Evolutionary conservation across 352 stramenopile genomes (phyloP).

Genomic region (Phytopythium montanum): DNA sequence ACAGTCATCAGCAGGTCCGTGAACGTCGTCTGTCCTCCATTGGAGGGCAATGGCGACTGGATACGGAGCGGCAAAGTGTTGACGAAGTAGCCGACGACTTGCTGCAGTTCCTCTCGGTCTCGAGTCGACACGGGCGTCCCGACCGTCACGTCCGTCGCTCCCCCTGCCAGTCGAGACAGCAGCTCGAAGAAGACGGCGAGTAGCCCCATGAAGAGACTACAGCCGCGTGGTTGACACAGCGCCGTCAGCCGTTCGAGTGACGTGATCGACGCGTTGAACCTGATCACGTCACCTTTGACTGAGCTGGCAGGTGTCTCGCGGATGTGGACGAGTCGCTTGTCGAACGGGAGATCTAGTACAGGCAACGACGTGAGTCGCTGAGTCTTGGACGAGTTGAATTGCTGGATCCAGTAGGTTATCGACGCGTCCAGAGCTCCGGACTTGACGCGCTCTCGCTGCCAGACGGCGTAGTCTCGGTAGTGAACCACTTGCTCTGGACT

Average conservation of each 20-base stretch:
- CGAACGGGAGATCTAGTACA: conserved; percentile 41
- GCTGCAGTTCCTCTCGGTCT: conserved; percentile 17
- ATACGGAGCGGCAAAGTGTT: conserved; percentile 53
- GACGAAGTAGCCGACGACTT: conserved; percentile 56
- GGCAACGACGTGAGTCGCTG: conserved; percentile 5
- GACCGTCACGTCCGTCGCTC: conserved; percentile 40
- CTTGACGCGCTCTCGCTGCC: conserved; percentile 34
- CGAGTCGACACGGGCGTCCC: conserved; percentile 35
- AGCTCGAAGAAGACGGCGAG: conserved; percentile 46
- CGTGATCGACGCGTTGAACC: conserved; percentile 27
- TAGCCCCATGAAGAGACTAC: conserved; percentile 46
- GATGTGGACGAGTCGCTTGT: conserved; percentile 12
- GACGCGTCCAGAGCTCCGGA: conserved; percentile 27
- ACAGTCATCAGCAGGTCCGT: conserved; percentile 28
- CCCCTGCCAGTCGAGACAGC: conserved; percentile 30
- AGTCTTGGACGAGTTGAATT: conserved; percentile 14
- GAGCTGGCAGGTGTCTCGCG: not conserved
- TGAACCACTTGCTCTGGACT: not conserved
- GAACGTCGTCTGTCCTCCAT: conserved; percentile 13
- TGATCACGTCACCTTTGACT: conserved; percentile 19
- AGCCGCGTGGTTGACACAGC: conserved; percentile 29
- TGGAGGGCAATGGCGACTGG: not conserved
- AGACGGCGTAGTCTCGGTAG: conserved; percentile 49
- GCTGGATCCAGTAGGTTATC: conserved; percentile 45
- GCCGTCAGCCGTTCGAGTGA: conserved; percentile 25